Evolutionary conservation across 768 basidiomycete genomes (phyloP).

Genomic region (Serendipita sp.): DNA sequence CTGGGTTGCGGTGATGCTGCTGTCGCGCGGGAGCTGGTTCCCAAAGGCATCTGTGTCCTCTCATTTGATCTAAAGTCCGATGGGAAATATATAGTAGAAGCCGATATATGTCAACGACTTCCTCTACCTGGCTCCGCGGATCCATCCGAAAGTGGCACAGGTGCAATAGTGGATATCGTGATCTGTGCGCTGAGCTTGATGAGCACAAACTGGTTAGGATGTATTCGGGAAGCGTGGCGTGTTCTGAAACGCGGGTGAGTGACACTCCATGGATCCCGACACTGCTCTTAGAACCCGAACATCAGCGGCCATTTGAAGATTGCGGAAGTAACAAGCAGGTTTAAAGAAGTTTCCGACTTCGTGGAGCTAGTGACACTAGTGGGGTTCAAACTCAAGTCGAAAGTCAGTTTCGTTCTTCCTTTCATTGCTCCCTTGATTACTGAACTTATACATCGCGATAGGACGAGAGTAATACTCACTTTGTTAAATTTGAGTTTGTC

Average conservation of each 20-base stretch:
- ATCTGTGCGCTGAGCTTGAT: slow-evolving; percentile 93
- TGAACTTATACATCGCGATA: slow-evolving; percentile 19
- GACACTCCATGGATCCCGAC: too few species aligned
- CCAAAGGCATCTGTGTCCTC: slow-evolving; percentile 50
- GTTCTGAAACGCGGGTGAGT: slow-evolving; percentile 69
- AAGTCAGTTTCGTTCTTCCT: slow-evolving; percentile 29
- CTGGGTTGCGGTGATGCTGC: slow-evolving; percentile 92
- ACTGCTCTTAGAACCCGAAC: too few species aligned
- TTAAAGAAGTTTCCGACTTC: slow-evolving; percentile 54
- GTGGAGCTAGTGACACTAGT: slow-evolving; percentile 41
- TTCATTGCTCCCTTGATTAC: too few species aligned
- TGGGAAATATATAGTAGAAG: slow-evolving; percentile 61
- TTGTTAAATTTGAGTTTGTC: slow-evolving; percentile 66
- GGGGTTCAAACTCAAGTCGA: slow-evolving; percentile 58
- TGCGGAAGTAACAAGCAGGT: slow-evolving; percentile 80
- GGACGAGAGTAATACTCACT: slow-evolving; percentile 75
- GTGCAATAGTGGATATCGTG: slow-evolving; percentile 75
- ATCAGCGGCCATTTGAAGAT: slow-evolving; percentile 66
- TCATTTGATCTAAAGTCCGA: slow-evolving; percentile 74
- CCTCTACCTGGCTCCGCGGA: slow-evolving; percentile 78
- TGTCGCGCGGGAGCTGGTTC: slow-evolving; percentile 57
- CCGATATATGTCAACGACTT: slow-evolving; percentile 69
- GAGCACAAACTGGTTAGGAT: slow-evolving; percentile 92
- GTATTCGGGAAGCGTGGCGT: slow-evolving; percentile 79
- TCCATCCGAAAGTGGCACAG: slow-evolving; percentile 33